Percentiles rank a stretch among this genome's conserved stretches.
Conservation (phyloP, 371 early-diverging fungal species). For the Mucor irregularis region DNA sequence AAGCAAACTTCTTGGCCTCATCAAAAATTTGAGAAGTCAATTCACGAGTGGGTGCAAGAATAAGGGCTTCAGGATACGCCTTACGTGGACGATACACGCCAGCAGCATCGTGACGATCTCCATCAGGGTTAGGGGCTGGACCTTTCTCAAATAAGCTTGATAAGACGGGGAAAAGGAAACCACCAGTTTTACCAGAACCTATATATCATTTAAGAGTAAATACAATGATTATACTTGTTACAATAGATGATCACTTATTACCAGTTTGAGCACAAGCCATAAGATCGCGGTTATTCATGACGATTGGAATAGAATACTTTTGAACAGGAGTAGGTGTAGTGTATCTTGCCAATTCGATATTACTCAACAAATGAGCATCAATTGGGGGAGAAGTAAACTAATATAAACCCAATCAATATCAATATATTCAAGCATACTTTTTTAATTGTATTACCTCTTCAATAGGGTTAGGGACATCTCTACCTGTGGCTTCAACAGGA, state of each 20-base stretch:
- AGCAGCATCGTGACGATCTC: slow-evolving; percentile 51
- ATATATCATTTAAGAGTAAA: slow-evolving; percentile 71
- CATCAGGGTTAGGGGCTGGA: slow-evolving; percentile 57
- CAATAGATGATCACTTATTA: slow-evolving; percentile 56
- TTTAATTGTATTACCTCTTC: slow-evolving; percentile 17
- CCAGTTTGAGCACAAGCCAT: slow-evolving; percentile 94
- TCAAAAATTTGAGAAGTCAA: slow-evolving; percentile 94
- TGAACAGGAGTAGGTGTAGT: slow-evolving; percentile 96
- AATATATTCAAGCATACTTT: slow-evolving; percentile 24
- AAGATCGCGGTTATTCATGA: slow-evolving; percentile 71
- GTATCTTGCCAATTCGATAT: slow-evolving; percentile 92
- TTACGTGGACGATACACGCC: slow-evolving; percentile 84
- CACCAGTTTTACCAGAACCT: slow-evolving; percentile 92
- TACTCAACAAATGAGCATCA: slow-evolving; percentile 85
- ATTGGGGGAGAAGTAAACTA: slow-evolving; percentile 72
- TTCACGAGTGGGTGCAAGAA: slow-evolving; percentile 98
- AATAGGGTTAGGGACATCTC: slow-evolving; percentile 76
- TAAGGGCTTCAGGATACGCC: slow-evolving; percentile 77
- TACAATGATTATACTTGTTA: slow-evolving; percentile 31
- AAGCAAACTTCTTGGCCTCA: slow-evolving; percentile 82
- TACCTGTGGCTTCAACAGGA: slow-evolving; percentile 91
- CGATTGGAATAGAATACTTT: slow-evolving; percentile 91
- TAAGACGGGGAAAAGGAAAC: slow-evolving; percentile 91
- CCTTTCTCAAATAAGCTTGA: slow-evolving; percentile 91
- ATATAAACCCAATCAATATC: neutral